phyloP scores from a whole-genome alignment of 768 basidiomycete species.

The Trametopsis cervina region DNA sequence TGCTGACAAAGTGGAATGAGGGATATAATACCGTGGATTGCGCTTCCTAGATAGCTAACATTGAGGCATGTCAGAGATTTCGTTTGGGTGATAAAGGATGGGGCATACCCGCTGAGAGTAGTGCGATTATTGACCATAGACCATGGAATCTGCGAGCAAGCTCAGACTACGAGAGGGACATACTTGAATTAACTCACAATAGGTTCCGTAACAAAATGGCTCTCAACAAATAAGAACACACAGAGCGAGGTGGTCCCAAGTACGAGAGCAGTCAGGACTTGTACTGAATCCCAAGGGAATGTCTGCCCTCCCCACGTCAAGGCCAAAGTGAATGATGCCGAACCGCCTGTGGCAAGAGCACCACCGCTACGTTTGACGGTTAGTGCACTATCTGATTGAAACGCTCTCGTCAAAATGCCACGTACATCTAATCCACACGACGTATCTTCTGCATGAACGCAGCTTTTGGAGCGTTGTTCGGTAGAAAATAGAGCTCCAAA shows the following conservation, averaged over 20 bases:
- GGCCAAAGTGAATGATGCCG: slow-evolving; percentile 12
- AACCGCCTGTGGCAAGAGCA: slow-evolving; percentile 16
- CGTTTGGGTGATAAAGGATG: background rate
- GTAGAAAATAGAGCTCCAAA: slow-evolving; percentile 13
- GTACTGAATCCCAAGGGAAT: slow-evolving; percentile 27
- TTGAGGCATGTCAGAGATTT: background rate
- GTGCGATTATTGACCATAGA: slow-evolving; percentile 7
- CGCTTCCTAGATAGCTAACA: slow-evolving; percentile 23
- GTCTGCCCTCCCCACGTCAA: slow-evolving; percentile 28
- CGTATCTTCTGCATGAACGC: slow-evolving; percentile 15
- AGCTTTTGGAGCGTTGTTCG: slow-evolving; percentile 13
- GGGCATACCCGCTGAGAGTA: slow-evolving; percentile 6
- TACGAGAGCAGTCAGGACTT: slow-evolving; percentile 29
- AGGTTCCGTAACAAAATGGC: background rate
- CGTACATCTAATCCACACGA: slow-evolving; percentile 25
- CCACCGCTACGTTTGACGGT: slow-evolving; percentile 16
- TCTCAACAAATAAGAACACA: slow-evolving; percentile 20
- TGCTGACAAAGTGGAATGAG: slow-evolving; percentile 20
- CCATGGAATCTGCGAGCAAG: slow-evolving; percentile 8
- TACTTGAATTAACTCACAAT: background rate
- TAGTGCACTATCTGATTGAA: background rate
- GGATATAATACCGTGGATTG: slow-evolving; percentile 14
- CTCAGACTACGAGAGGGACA: background rate
- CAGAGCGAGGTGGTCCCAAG: slow-evolving; percentile 26
- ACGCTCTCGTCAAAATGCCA: background rate